These are phyloP conservation scores for Trichophyton benhamiae DNA, from an alignment of 2,329 filamentous ascomycete genomes.

Conservation along the genomic window DNA sequence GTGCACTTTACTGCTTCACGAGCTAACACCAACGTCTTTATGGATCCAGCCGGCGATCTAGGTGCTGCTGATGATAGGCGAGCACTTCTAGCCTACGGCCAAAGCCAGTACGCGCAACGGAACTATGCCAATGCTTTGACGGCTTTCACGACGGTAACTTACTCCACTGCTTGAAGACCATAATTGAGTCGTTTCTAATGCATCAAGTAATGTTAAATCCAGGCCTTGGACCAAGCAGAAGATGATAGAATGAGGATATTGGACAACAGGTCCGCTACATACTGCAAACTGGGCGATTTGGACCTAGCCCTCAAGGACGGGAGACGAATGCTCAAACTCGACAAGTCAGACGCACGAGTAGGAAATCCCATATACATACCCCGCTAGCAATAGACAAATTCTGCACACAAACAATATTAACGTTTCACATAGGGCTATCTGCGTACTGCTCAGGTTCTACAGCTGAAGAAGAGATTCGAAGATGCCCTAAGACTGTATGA, in stretches of 20 bases:
- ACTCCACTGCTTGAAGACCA: not conserved
- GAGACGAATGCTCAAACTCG: constrained; percentile 43
- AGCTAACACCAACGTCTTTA: not conserved
- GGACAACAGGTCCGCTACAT: constrained; percentile 45
- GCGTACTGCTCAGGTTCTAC: constrained; percentile 39
- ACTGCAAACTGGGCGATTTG: constrained; percentile 41
- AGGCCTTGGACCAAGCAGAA: constrained; percentile 29
- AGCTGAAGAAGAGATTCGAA: constrained; percentile 38
- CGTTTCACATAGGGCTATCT: constrained; percentile 38
- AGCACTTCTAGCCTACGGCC: constrained; percentile 28
- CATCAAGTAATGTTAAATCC: not conserved
- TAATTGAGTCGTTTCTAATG: constrained; percentile 1
- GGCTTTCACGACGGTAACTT: constrained; percentile 29
- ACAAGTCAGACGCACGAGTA: constrained; percentile 41
- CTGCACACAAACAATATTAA: not conserved
- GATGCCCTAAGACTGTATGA: constrained; percentile 46
- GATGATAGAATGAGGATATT: constrained; percentile 32
- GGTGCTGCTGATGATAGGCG: not conserved
- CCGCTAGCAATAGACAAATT: not conserved
- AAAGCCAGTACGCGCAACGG: constrained; percentile 32
- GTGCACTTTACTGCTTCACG: too few species aligned
- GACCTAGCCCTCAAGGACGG: constrained; percentile 44
- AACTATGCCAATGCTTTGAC: constrained; percentile 34
- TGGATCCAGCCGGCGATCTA: not conserved
- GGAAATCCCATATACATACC: not conserved